A percentile compares a stretch with the other conserved stretches of the same genome.
Evolutionary conservation across 352 stramenopile genomes (phyloP).

Genomic region (Bremia lactucae): DNA sequence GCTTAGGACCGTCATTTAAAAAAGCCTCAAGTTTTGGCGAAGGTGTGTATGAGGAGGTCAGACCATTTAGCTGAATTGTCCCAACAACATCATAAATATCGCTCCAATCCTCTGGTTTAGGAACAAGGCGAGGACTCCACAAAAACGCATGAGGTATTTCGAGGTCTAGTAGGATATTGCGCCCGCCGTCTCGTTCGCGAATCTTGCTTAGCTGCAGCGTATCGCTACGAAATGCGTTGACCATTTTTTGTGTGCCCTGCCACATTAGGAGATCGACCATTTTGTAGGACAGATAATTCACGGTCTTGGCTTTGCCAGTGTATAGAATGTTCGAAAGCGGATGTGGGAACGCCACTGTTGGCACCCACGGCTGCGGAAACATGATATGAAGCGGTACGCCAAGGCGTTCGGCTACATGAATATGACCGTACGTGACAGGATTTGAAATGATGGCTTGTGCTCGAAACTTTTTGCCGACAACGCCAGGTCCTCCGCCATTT

Average conservation of each 20-base stretch:
- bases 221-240: constrained; percentile 74
- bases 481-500: constrained; percentile 36
- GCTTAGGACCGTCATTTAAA: constrained; percentile 41
- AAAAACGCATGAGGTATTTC: constrained; percentile 84
- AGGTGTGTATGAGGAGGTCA: constrained; percentile 35
- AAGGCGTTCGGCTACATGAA: constrained; percentile 88
- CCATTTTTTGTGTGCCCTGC: constrained; percentile 48
- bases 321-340: constrained; percentile 82
- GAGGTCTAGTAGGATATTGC: constrained; percentile 45
- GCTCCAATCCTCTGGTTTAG: constrained; percentile 86
- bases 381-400: constrained; percentile 90
- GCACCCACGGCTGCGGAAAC: constrained; percentile 87
- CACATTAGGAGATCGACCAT: constrained; percentile 81
- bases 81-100: constrained; percentile 83
- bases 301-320: constrained; percentile 35
- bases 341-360: constrained; percentile 85
- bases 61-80: constrained; percentile 50
- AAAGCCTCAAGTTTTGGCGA: constrained; percentile 52
- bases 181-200: constrained; percentile 45
- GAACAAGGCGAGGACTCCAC: constrained; percentile 81
- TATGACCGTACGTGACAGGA: constrained; percentile 86
- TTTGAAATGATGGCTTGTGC: constrained; percentile 92
- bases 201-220: constrained; percentile 51
- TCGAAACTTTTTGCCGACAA: constrained; percentile 50
- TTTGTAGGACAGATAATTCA: constrained; percentile 83